Conservation (phyloP, 345 rosid genomes). For the Capsella bursapastoris region DNA sequence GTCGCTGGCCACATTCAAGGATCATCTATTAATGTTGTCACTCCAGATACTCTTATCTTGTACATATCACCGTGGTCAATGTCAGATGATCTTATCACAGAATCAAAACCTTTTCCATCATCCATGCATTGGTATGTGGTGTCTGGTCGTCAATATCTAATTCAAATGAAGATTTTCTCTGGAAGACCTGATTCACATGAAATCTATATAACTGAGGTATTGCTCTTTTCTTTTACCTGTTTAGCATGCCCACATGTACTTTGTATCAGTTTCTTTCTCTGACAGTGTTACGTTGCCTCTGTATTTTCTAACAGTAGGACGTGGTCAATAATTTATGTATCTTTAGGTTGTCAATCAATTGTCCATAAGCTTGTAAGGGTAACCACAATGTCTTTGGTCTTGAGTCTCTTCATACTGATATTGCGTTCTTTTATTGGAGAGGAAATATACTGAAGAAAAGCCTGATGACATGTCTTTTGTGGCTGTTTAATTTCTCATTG, state of each 20-base stretch:
- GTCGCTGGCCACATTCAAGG: constrained; percentile 86
- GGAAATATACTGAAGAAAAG: constrained; percentile 5
- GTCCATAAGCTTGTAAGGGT: constrained; percentile 29
- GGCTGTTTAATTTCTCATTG: constrained; percentile 22
- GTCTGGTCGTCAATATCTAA: constrained; percentile 67
- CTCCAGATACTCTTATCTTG: constrained; percentile 67
- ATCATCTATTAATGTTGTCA: constrained; percentile 81
- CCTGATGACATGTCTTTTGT: neutral
- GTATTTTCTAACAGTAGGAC: constrained; percentile 19
- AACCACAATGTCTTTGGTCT: constrained; percentile 2
- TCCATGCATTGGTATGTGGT: constrained; percentile 75
- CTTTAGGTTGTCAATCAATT: constrained; percentile 15
- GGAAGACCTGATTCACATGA: constrained; percentile 68
- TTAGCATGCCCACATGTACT: constrained; percentile 25
- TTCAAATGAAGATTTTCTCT: constrained; percentile 75
- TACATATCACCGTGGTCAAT: constrained; percentile 61
- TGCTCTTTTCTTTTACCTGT: neutral
- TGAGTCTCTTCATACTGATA: constrained; percentile 18
- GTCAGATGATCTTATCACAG: constrained; percentile 63
- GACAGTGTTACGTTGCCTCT: neutral
- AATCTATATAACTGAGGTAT: constrained; percentile 88
- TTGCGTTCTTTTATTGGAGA: neutral
- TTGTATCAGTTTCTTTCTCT: constrained; percentile 13
- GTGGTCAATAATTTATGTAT: constrained; percentile 10
- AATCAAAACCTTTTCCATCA: constrained; percentile 60